Evolutionary conservation across 371 early-diverging fungal genomes (phyloP).

Genomic region (Ecytonucleospora hepatopenaei): DNA sequence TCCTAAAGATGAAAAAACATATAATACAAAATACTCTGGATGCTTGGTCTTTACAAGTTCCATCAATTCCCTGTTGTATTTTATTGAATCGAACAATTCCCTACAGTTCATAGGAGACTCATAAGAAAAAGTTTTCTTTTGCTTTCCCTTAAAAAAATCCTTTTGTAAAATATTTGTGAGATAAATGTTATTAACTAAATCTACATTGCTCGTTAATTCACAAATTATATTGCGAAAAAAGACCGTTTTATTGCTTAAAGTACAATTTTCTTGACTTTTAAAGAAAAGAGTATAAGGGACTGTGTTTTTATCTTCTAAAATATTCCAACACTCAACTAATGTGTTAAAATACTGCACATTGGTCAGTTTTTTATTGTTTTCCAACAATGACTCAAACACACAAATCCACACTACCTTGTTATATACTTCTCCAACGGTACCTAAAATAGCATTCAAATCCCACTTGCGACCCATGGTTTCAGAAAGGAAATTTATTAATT

Average conservation of each 20-base stretch:
- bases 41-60: constrained; percentile 23
- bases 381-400: constrained; percentile 32
- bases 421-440: constrained; percentile 20
- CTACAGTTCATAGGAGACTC: constrained; percentile 45
- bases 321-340: constrained; percentile 44
- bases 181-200: constrained; percentile 37
- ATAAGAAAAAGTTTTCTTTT: constrained; percentile 29
- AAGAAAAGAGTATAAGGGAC: constrained; percentile 51
- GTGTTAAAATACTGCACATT: constrained; percentile 28
- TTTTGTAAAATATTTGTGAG: constrained; percentile 26
- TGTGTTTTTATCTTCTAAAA: constrained; percentile 36
- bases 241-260: constrained; percentile 18
- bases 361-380: constrained; percentile 29
- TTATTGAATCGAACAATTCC: constrained; percentile 39
- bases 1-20: constrained; percentile 36
- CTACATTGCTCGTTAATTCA: constrained; percentile 24
- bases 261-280: constrained; percentile 33
- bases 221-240: constrained; percentile 39
- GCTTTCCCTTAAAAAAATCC: constrained; percentile 29
- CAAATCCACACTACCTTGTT: constrained; percentile 39
- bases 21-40: constrained; percentile 39
- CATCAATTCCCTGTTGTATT: constrained; percentile 17
- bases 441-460: constrained; percentile 31
- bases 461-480: constrained; percentile 36
- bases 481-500: constrained; percentile 34